A percentile compares a stretch with the other conserved stretches of the same genome.
Conservation (phyloP, 1,139 yeast genomes). For the Nakaseomyces delphensis region DNA sequence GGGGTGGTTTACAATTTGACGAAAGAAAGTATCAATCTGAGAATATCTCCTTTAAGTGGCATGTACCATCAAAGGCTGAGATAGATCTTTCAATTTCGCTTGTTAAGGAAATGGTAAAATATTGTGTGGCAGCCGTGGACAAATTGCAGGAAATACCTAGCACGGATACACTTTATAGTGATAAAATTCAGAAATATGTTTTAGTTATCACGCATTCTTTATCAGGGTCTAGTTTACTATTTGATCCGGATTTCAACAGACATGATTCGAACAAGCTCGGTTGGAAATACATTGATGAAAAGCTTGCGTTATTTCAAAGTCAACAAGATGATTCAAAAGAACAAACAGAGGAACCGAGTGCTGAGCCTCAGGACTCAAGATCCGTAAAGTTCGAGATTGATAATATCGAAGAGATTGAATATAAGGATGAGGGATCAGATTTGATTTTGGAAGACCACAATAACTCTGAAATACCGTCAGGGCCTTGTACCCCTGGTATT, state of each 20-base stretch:
- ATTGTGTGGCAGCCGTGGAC: constrained; percentile 39
- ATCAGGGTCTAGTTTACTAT: constrained; percentile 67
- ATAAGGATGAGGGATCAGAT: constrained; percentile 18
- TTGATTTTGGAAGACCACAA: constrained; percentile 31
- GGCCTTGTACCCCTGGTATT: constrained; percentile 28
- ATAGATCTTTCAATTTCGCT: constrained; percentile 53
- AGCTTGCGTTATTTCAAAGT: constrained; percentile 30
- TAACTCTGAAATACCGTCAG: constrained; percentile 28
- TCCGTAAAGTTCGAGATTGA: constrained; percentile 32
- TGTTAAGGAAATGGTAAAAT: constrained; percentile 36
- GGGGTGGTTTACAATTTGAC: constrained; percentile 68
- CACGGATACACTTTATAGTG: constrained; percentile 29
- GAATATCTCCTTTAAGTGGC: constrained; percentile 62
- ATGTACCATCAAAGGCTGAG: constrained; percentile 51
- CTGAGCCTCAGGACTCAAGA: constrained; percentile 32
- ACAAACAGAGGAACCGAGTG: constrained; percentile 27
- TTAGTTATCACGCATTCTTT: constrained; percentile 51
- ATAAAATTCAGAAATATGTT: constrained; percentile 48
- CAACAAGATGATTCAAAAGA: constrained; percentile 31
- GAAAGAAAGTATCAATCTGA: constrained; percentile 36
- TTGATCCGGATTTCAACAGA: constrained; percentile 52
- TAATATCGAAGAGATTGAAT: constrained; percentile 36
- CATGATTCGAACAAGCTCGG: constrained; percentile 18
- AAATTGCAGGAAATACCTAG: constrained; percentile 31
- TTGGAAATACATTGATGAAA: constrained; percentile 26